These are phyloP conservation scores for Stropharia rugosoannulata DNA, from an alignment of 768 basidiomycete genomes.

Conservation along the genomic window DNA sequence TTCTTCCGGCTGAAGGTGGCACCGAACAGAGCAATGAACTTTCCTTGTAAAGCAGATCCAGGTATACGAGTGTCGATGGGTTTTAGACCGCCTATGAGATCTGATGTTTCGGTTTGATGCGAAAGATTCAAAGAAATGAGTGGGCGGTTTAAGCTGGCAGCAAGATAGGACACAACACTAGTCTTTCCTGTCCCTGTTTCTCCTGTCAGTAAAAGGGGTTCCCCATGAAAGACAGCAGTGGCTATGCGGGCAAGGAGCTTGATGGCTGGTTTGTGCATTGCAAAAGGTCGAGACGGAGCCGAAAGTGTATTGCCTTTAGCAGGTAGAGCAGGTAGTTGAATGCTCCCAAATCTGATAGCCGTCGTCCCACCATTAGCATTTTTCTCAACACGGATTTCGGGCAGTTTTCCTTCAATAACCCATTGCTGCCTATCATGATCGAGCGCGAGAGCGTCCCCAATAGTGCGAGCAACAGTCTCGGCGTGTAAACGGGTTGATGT, in stretches of 20 bases:
- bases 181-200: slow-evolving; percentile 99
- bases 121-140: slow-evolving; percentile 92
- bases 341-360: slow-evolving; percentile 62
- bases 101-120: slow-evolving; percentile 94
- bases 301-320: slow-evolving; percentile 33
- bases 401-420: slow-evolving; percentile 63
- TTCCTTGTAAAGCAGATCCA: slow-evolving; percentile 64
- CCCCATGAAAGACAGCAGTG: slow-evolving; percentile 65
- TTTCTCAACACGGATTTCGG: slow-evolving; percentile 67
- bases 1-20: slow-evolving; percentile 86
- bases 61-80: slow-evolving; percentile 89
- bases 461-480: slow-evolving; percentile 46
- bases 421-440: slow-evolving; percentile 70
- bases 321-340: slow-evolving; percentile 49
- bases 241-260: slow-evolving; percentile 79
- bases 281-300: slow-evolving; percentile 63
- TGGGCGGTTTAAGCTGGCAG: slow-evolving; percentile 70
- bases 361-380: slow-evolving; percentile 60
- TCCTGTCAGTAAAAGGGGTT: slow-evolving; percentile 90
- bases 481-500: slow-evolving; percentile 47
- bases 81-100: slow-evolving; percentile 93
- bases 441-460: slow-evolving; percentile 65
- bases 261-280: slow-evolving; percentile 83
- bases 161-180: slow-evolving; percentile 84
- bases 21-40: slow-evolving; percentile 80